Percentiles rank a stretch among this genome's conserved stretches.
Conservation (phyloP, 2,329 filamentous ascomycete species). For the Hortaea werneckii region DNA sequence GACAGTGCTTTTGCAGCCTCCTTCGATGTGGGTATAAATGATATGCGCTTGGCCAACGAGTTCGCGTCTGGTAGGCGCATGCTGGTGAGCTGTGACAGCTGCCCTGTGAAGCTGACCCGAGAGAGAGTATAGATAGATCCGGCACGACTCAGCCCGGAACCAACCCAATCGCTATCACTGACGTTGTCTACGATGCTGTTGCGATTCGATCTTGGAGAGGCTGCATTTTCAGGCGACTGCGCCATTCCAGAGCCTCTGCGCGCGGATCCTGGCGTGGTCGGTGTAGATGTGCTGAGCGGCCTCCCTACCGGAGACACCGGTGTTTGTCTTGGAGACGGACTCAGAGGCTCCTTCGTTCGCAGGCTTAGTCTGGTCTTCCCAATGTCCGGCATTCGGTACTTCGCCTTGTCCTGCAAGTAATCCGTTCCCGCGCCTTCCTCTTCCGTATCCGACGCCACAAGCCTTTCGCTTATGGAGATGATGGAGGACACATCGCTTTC, state of each 20-base stretch:
- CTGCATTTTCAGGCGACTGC: conserved; percentile 1
- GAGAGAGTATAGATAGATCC: conserved; percentile 92
- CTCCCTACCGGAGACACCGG: conserved; percentile 3
- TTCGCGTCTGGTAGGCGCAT: conserved; percentile 80
- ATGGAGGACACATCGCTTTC: conserved; percentile 39
- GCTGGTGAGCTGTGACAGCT: conserved; percentile 83
- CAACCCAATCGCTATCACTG: conserved; percentile 55
- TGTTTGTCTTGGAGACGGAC: conserved; percentile 14
- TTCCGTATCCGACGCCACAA: conserved; percentile 43
- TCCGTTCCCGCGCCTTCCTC: conserved; percentile 35
- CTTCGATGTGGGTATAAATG: conserved; percentile 72
- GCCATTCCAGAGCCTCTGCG: background rate
- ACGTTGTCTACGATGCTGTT: conserved; percentile 28
- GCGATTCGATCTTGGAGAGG: background rate
- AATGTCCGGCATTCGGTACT: conserved; percentile 63
- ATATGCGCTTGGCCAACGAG: conserved; percentile 71
- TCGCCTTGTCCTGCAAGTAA: conserved; percentile 55
- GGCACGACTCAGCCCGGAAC: conserved; percentile 52
- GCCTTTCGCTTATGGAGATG: conserved; percentile 44
- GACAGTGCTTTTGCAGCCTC: conserved; percentile 75
- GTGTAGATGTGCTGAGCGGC: conserved; percentile 3
- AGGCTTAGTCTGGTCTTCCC: conserved; percentile 44
- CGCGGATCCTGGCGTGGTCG: conserved; percentile 18
- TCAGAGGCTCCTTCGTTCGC: conserved; percentile 22
- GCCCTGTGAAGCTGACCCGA: conserved; percentile 82